A percentile compares a stretch with the other conserved stretches of the same genome.
Evolutionary conservation across 441 rosid genomes (phyloP).

Genomic region (Erodium chrysanthum): DNA sequence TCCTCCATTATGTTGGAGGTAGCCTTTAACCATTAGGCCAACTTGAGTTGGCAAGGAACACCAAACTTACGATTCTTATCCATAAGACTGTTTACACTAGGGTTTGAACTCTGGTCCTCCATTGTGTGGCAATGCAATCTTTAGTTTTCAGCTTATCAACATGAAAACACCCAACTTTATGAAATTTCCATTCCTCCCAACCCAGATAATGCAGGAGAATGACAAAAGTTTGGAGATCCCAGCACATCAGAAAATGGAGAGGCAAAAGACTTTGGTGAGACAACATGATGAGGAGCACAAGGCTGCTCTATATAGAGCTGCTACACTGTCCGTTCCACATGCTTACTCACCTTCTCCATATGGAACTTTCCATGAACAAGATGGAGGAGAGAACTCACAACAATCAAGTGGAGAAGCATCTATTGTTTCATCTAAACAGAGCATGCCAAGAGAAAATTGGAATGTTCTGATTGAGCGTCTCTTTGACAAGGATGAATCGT

Average conservation of each 20-base stretch:
- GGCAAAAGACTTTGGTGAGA: slow-evolving; percentile 58
- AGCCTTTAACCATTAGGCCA: too few relatives aligned
- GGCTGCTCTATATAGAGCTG: slow-evolving; percentile 81
- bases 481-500: slow-evolving; percentile 59
- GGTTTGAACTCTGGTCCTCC: too few relatives aligned
- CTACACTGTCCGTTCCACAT: slow-evolving; percentile 60
- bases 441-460: slow-evolving; percentile 46
- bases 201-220: slow-evolving; percentile 66
- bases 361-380: slow-evolving; percentile 59
- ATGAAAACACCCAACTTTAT: background rate
- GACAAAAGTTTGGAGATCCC: slow-evolving; percentile 61
- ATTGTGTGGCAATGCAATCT: background rate
- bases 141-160: background rate
- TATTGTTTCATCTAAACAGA: slow-evolving; percentile 22
- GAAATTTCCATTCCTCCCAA: background rate
- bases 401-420: slow-evolving; percentile 30
- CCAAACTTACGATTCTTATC: too few relatives aligned
- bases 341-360: slow-evolving; percentile 53
- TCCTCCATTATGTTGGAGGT: too few relatives aligned
- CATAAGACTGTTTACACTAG: too few relatives aligned
- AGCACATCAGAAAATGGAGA: slow-evolving; percentile 70
- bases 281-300: slow-evolving; percentile 65
- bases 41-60: too few relatives aligned
- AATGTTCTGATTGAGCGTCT: slow-evolving; percentile 62
- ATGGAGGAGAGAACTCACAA: slow-evolving; percentile 25